A percentile compares a stretch with the other conserved stretches of the same genome.
Evolutionary conservation across 257 asterid genomes (phyloP).

Genomic region (Solanum stenotomum): DNA sequence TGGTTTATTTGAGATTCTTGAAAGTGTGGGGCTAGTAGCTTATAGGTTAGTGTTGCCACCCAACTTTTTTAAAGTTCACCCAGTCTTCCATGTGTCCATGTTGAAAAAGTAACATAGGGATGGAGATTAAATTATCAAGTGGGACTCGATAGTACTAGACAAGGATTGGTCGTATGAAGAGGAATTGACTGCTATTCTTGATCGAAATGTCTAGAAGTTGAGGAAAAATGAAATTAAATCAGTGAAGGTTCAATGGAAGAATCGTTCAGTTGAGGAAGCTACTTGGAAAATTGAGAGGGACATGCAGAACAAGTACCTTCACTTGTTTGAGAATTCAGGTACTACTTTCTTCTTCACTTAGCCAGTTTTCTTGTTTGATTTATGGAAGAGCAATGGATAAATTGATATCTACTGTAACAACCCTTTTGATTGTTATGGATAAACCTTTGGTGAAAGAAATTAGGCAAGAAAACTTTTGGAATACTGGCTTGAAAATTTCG

Average conservation of each 20-base stretch:
- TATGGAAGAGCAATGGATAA: background rate
- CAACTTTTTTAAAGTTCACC: background rate
- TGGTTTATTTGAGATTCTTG: background rate
- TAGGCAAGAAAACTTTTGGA: background rate
- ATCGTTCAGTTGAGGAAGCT: background rate
- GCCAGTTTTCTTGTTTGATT: background rate
- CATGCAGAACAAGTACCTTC: background rate
- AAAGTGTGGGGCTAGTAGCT: background rate
- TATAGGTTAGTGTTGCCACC: background rate
- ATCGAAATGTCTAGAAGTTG: too few species aligned
- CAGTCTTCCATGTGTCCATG: background rate
- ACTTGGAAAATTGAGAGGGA: background rate
- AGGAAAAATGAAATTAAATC: background rate
- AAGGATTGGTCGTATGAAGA: background rate
- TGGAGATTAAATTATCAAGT: background rate
- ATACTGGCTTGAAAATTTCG: too few species aligned
- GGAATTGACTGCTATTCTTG: too few species aligned
- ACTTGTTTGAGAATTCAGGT: background rate
- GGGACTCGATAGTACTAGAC: background rate
- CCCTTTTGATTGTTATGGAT: background rate
- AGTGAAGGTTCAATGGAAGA: background rate
- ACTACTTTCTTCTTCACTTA: background rate
- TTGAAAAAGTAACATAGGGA: background rate
- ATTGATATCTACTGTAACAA: background rate
- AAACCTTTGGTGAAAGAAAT: background rate